Percentiles rank a stretch among this genome's conserved stretches.
Conservation (phyloP, 2,329 filamentous ascomycete genomes). For the Lasiodiplodia citricola region DNA sequence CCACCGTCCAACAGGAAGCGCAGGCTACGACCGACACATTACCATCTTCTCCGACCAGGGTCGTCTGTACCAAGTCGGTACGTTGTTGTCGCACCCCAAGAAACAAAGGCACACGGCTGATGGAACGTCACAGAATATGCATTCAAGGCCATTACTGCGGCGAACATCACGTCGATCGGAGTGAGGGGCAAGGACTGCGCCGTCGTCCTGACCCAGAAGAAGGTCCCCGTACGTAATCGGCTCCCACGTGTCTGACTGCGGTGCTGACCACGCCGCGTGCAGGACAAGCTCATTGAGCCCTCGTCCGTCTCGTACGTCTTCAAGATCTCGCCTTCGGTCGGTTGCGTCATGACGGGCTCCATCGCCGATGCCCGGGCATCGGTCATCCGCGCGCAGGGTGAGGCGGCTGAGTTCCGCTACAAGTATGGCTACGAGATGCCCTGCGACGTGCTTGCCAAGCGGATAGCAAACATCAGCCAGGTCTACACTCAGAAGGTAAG, state of each 20-base stretch:
- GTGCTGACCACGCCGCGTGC: constrained; percentile 3
- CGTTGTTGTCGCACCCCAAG: background rate
- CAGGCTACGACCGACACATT: constrained; percentile 97
- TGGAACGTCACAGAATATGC: constrained; percentile 76
- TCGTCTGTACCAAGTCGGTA: constrained; percentile 89
- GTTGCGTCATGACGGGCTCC: constrained; percentile 97
- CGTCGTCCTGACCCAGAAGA: constrained; percentile 98
- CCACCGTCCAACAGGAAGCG: constrained; percentile 63
- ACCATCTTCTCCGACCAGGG: constrained; percentile 99
- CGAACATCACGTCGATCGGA: constrained; percentile 98
- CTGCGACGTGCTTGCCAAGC: constrained; percentile 93
- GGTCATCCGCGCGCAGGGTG: constrained; percentile 88
- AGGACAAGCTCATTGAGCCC: constrained; percentile 96
- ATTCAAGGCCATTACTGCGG: constrained; percentile 99
- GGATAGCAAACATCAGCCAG: constrained; percentile 98
- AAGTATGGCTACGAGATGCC: constrained; percentile 99
- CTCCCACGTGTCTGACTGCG: background rate
- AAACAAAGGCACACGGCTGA: constrained; percentile 8
- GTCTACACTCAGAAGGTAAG: constrained; percentile 96
- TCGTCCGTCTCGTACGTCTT: constrained; percentile 97
- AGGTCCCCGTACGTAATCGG: constrained; percentile 68
- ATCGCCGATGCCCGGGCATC: constrained; percentile 94
- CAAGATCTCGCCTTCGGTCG: constrained; percentile 92
- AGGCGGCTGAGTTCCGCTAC: constrained; percentile 97
- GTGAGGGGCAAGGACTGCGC: constrained; percentile 96